Base-by-base conservation (phyloP, 2,329 filamentous ascomycete species). In the Neocatenulostroma microsporum region DNA sequence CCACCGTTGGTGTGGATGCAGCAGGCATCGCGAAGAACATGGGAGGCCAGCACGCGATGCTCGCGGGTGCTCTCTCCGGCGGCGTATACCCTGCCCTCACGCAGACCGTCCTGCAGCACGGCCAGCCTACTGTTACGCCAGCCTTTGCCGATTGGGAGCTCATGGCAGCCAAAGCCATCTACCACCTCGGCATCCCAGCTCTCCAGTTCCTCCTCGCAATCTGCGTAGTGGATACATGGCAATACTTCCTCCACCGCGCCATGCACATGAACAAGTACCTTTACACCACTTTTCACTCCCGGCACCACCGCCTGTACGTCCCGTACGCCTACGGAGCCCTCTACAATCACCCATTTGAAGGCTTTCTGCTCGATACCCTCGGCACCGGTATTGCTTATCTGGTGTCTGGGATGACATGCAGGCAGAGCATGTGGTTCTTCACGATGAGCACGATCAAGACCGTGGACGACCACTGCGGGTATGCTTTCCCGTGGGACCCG, bases 181-280 rank as follows among this genome's bases (percentile, higher is more conserved):
- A 96, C 67, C 82, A 84, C 71, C 65, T 78, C 44, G 58, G 80
- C 25, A 72, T 96, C 44, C 91, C 91, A 1, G 72, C 68, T 3
- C 37, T 89, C 32, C 89, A 96, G 60, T 84, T 94, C 56, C 65
- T 75, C 40, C 55, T 84, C 33, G 91, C 80, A 17, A 74, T 89
- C 42, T 66, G 76, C 46, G 70, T 93, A 47, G 75, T 96, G 50
- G 91, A 98, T 64, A 91, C 87, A 29, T 98, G 91, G 91, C 89
- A 98, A 61, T 98, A 98, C 67, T 94, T 95, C 65, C 73, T 89
- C 53, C 91, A 98, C 64, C 85, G 91, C 25, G 76, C 82, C 40
- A 98, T 98, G 91, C 91, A 98, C 65, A 73, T 91, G 69, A 95
- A 96, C 68, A 88, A 84, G 62, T 96, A 85, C 84, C 74, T 98